Conservation (phyloP, 2,329 filamentous ascomycete species). For the Trichoderma sp. region DNA sequence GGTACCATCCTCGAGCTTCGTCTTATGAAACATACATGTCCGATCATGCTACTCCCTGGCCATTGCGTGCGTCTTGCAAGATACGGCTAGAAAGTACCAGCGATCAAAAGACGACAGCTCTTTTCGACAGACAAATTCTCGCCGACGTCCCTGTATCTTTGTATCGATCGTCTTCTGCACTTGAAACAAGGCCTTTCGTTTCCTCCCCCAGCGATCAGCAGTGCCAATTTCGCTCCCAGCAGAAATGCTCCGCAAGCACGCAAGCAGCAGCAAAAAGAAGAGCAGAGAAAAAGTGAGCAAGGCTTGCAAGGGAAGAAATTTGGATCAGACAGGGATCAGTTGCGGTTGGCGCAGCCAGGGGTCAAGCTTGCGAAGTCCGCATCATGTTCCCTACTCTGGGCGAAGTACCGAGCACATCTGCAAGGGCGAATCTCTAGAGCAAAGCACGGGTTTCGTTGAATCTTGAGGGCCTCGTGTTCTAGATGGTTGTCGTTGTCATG, state of each 20-base stretch:
- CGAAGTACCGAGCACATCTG: too few species aligned
- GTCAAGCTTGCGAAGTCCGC: too few species aligned
- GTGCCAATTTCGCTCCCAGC: slow-evolving; percentile 14
- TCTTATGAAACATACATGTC: slow-evolving; percentile 1
- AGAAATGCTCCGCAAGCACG: too few species aligned
- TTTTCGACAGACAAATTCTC: not conserved
- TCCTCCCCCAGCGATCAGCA: slow-evolving; percentile 13
- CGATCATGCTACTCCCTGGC: not conserved
- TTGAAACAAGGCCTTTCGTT: not conserved
- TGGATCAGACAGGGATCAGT: slow-evolving; percentile 36
- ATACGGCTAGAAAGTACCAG: not conserved
- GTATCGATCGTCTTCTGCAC: not conserved
- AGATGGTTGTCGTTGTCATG: too few species aligned
- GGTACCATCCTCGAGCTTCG: not conserved
- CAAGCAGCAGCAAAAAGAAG: not conserved
- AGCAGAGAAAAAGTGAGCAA: too few species aligned
- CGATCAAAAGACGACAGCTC: too few species aligned
- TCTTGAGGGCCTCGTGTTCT: too few species aligned
- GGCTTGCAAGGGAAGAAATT: slow-evolving; percentile 33
- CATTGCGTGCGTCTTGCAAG: not conserved
- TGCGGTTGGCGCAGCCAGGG: slow-evolving; percentile 31
- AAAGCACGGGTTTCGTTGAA: too few species aligned
- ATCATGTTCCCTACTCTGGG: too few species aligned
- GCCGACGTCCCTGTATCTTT: too few species aligned
- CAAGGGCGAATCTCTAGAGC: too few species aligned